Evolutionary conservation across 2,329 filamentous ascomycete genomes (phyloP).

Genomic region (Lasiodiplodia hormozganensis): DNA sequence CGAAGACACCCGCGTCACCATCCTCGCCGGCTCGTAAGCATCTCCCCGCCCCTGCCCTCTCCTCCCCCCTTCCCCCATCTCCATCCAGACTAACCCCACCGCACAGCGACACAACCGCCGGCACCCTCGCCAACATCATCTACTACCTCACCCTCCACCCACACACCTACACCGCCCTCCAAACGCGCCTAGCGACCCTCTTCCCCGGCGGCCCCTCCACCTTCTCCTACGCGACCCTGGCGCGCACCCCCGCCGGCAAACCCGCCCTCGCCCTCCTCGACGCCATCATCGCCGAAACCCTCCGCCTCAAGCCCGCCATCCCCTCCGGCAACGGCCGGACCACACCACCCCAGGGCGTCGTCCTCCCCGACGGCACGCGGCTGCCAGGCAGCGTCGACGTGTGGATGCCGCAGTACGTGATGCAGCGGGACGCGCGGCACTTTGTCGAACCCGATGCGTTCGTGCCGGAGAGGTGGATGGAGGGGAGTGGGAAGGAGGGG

Average conservation of each 20-base stretch:
- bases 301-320: slow-evolving; percentile 49
- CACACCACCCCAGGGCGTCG: slow-evolving; percentile 47
- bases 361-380: slow-evolving; percentile 39
- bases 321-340: slow-evolving; percentile 44
- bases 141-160: slow-evolving; percentile 46
- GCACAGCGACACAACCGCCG: slow-evolving; percentile 46
- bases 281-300: slow-evolving; percentile 43
- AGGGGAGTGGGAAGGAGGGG: too few species aligned
- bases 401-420: slow-evolving; percentile 11
- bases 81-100: too few species aligned
- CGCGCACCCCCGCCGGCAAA: slow-evolving; percentile 35
- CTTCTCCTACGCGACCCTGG: too few species aligned
- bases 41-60: too few species aligned
- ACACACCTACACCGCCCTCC: slow-evolving; percentile 40
- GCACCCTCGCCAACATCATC: slow-evolving; percentile 40
- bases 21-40: slow-evolving; percentile 39
- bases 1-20: slow-evolving; percentile 44
- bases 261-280: slow-evolving; percentile 42
- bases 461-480: too few species aligned
- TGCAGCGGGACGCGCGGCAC: too few species aligned
- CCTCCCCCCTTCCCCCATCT: too few species aligned
- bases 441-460: too few species aligned
- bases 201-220: slow-evolving; percentile 34
- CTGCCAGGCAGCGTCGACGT: slow-evolving; percentile 43
- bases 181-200: slow-evolving; percentile 38